phyloP scores from a whole-genome alignment of 441 rosid species.

The Viola pubescens region DNA sequence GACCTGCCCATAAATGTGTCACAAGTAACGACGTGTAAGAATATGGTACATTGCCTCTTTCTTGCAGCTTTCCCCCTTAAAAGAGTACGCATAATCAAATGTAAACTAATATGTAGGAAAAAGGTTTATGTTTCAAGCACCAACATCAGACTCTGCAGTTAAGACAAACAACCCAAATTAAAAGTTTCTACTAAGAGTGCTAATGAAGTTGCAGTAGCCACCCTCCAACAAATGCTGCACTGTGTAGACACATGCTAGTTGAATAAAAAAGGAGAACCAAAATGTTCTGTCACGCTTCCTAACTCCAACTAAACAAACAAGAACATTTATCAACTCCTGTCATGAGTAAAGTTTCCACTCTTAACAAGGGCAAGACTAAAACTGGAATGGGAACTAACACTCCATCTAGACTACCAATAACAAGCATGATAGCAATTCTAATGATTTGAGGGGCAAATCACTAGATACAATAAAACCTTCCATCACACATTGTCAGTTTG shows the following conservation, averaged over 20 bases:
- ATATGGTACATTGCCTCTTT: background rate
- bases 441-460: too few relatives aligned
- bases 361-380: background rate
- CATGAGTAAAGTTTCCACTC: background rate
- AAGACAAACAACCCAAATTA: background rate
- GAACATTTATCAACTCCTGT: conserved; percentile 6
- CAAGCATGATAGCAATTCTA: too few relatives aligned
- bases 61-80: too few relatives aligned
- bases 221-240: background rate
- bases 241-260: background rate
- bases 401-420: background rate
- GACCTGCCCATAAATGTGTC: conserved; percentile 44
- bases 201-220: background rate
- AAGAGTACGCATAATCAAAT: too few relatives aligned
- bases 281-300: background rate
- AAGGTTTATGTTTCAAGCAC: too few relatives aligned
- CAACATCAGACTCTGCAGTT: background rate
- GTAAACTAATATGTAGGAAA: too few relatives aligned
- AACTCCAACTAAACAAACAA: background rate
- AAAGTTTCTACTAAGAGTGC: background rate
- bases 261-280: background rate
- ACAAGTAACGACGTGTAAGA: background rate
- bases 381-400: background rate
- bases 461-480: too few relatives aligned
- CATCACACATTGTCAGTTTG: too few relatives aligned